A percentile compares a stretch with the other conserved stretches of the same genome.
These are phyloP conservation scores for Copromyces sp. DNA, from an alignment of 495 filamentous ascomycete genomes.

Conservation along the genomic window DNA sequence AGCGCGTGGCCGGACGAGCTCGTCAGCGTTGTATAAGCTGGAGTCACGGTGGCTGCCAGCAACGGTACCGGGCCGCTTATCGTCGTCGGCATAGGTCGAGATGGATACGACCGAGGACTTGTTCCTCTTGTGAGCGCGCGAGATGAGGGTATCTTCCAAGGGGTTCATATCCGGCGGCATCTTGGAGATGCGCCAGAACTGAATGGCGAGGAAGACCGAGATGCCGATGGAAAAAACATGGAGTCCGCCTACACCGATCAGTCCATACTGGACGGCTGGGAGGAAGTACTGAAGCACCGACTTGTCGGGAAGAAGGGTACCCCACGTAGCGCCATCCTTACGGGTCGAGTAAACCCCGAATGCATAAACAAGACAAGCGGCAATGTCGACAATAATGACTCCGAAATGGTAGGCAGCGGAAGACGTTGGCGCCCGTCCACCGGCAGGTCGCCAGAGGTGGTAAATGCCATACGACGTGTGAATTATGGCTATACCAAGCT, in stretches of 20 bases:
- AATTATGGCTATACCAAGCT: constrained; percentile 61
- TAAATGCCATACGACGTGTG: constrained; percentile 67
- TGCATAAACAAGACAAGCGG: constrained; percentile 65
- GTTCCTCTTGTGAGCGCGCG: constrained; percentile 63
- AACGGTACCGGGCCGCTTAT: constrained; percentile 40
- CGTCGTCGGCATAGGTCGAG: constrained; percentile 41
- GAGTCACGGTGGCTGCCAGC: constrained; percentile 39
- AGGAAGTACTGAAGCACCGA: constrained; percentile 44
- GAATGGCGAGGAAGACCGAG: constrained; percentile 57
- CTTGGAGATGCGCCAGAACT: constrained; percentile 68
- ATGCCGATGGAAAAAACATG: constrained; percentile 61
- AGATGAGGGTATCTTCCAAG: constrained; percentile 74
- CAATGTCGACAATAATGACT: constrained; percentile 58
- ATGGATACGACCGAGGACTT: constrained; percentile 55
- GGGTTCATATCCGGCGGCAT: constrained; percentile 91
- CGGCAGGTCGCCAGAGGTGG: constrained; percentile 58
- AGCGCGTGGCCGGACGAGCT: constrained; percentile 47
- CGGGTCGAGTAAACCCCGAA: constrained; percentile 53
- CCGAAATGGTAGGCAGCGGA: constrained; percentile 81
- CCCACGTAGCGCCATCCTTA: constrained; percentile 49
- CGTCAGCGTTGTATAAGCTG: constrained; percentile 34
- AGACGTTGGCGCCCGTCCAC: constrained; percentile 59
- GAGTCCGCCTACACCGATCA: constrained; percentile 49
- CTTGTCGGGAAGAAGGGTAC: constrained; percentile 44
- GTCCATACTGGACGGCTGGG: constrained; percentile 51